Percentiles rank a stretch among this genome's conserved stretches.
phyloP scores from a whole-genome alignment of 352 stramenopile genomes.

The Globisporangium abappressorium region DNA sequence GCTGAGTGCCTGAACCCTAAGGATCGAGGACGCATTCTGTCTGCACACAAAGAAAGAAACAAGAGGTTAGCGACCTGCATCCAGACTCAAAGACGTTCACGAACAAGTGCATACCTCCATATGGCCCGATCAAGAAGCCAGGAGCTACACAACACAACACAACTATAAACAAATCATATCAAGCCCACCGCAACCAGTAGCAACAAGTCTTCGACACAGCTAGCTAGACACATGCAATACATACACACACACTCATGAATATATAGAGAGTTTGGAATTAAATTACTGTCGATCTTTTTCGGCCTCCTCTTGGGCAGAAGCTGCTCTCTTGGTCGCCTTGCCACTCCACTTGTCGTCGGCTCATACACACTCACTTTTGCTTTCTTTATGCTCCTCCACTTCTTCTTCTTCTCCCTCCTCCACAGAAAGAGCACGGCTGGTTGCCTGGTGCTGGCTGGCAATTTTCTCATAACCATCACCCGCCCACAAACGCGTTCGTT shows the following conservation, averaged over 20 bases:
- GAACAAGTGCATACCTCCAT: not conserved
- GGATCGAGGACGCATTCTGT: not conserved
- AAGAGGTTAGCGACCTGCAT: not conserved
- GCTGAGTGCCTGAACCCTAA: not conserved
- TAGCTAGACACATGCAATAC: not conserved
- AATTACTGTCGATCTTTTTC: conserved; percentile 7
- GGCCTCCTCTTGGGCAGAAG: not conserved
- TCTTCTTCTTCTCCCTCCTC: not conserved
- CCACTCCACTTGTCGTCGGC: not conserved
- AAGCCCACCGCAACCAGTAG: not conserved
- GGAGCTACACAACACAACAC: conserved; percentile 2
- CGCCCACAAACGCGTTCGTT: not conserved
- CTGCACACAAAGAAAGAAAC: not conserved
- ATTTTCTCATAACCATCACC: not conserved
- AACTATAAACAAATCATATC: not conserved
- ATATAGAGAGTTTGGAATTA: conserved; percentile 11
- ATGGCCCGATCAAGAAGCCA: not conserved
- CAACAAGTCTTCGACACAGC: not conserved
- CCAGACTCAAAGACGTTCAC: not conserved
- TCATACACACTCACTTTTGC: conserved; percentile 9
- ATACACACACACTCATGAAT: conserved; percentile 2
- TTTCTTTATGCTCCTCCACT: not conserved
- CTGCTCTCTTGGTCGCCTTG: not conserved
- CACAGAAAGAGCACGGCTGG: not conserved
- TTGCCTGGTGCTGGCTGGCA: not conserved